Percentiles rank a stretch among this genome's conserved stretches.
phyloP scores from a whole-genome alignment of 495 filamentous ascomycete species.

The Penicillium desertorum region DNA sequence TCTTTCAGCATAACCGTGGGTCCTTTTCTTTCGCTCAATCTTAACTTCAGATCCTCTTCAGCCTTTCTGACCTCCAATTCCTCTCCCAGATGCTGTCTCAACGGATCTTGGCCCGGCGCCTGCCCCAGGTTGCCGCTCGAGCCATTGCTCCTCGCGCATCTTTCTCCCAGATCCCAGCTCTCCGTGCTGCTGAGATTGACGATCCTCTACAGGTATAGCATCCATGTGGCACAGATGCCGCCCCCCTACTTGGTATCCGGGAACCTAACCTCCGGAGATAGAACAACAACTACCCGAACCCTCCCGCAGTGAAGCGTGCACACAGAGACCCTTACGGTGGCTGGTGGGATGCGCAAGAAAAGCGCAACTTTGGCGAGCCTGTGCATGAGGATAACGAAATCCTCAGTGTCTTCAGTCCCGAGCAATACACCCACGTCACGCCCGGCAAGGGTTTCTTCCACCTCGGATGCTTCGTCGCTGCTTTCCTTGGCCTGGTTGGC shows the following conservation, averaged over 20 bases:
- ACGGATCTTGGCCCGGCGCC: conserved; percentile 53
- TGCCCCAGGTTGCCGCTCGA: conserved; percentile 46
- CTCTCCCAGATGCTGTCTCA: conserved; percentile 63
- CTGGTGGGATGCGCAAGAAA: conserved; percentile 98
- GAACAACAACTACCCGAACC: conserved; percentile 94
- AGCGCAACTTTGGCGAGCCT: conserved; percentile 92
- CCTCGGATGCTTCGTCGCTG: conserved; percentile 70
- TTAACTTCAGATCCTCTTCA: neutral
- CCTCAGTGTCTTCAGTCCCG: conserved; percentile 82
- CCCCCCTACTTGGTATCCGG: neutral
- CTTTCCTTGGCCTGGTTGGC: conserved; percentile 68
- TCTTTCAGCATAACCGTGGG: conserved; percentile 36
- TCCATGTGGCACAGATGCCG: conserved; percentile 9
- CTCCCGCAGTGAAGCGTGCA: conserved; percentile 75
- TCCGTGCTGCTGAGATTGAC: conserved; percentile 59
- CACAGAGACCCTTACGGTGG: conserved; percentile 89
- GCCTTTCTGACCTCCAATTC: conserved; percentile 22
- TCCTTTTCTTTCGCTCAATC: neutral
- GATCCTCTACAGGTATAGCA: conserved; percentile 73
- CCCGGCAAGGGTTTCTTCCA: conserved; percentile 70
- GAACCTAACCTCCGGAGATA: conserved; percentile 37
- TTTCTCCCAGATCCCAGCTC: conserved; percentile 51
- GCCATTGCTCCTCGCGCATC: conserved; percentile 53
- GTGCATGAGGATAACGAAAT: conserved; percentile 97
- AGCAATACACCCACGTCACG: conserved; percentile 84